These are phyloP conservation scores for Porcisia deanei DNA, from an alignment of 208 protist species.

Conservation along the genomic window DNA sequence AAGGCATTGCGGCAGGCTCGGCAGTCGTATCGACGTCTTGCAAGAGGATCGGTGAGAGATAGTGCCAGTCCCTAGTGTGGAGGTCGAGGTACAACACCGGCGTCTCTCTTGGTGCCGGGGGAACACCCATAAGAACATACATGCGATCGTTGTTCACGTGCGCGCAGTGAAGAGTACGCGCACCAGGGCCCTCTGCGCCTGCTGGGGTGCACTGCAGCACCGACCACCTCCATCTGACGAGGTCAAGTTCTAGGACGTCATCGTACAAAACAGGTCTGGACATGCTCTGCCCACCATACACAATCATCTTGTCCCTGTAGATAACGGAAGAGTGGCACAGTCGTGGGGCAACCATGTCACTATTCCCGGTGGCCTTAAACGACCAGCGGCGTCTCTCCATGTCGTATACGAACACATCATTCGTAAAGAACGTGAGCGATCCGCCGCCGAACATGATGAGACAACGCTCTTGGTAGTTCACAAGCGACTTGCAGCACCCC, in stretches of 20 bases:
- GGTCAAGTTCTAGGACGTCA: conserved; percentile 72
- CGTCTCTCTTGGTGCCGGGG: conserved; percentile 14
- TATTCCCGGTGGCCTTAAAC: conserved; percentile 34
- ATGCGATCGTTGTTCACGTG: conserved; percentile 66
- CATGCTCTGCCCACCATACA: conserved; percentile 81
- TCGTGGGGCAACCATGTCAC: conserved; percentile 62
- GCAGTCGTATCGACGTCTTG: neutral
- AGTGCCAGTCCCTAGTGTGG: conserved; percentile 44
- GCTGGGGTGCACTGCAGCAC: conserved; percentile 45
- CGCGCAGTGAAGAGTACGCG: conserved; percentile 68
- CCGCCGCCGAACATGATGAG: conserved; percentile 83
- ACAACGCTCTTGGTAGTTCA: conserved; percentile 72
- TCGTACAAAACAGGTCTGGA: conserved; percentile 40
- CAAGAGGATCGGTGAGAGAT: conserved; percentile 26
- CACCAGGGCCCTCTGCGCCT: conserved; percentile 68
- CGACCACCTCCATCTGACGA: conserved; percentile 75
- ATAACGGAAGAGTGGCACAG: conserved; percentile 57
- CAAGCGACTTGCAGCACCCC: conserved; percentile 75
- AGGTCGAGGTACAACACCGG: conserved; percentile 77
- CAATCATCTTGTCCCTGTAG: conserved; percentile 82
- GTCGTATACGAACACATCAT: conserved; percentile 29
- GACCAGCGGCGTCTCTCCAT: conserved; percentile 16
- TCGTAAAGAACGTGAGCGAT: conserved; percentile 23
- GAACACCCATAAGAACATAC: conserved; percentile 80
- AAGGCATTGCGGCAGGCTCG: conserved; percentile 13